phyloP scores from a whole-genome alignment of 2,329 filamentous ascomycete genomes.

The Pyrenophora teres region DNA sequence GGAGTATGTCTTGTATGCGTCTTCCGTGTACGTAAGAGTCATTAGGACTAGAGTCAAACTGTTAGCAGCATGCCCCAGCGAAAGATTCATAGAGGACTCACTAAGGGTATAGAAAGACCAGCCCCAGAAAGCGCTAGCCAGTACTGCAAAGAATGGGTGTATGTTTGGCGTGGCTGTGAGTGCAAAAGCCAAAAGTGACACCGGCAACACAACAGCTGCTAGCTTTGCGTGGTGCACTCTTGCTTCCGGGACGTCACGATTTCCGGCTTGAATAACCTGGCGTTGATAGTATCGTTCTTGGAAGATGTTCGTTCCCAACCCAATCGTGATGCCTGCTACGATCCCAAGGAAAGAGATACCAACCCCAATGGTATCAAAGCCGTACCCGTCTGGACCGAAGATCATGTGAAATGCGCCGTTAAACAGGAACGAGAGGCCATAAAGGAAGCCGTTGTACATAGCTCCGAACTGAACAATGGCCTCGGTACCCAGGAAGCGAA shows the following conservation, averaged over 20 bases:
- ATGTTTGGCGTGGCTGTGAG: conserved; percentile 35
- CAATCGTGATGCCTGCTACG: conserved; percentile 50
- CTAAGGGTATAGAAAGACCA: conserved; percentile 57
- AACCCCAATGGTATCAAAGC: conserved; percentile 48
- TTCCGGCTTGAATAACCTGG: conserved; percentile 36
- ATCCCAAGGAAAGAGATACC: conserved; percentile 51
- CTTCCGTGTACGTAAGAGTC: conserved; percentile 56
- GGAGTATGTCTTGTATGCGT: conserved; percentile 54
- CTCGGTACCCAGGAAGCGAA: conserved; percentile 54
- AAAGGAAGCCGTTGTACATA: conserved; percentile 56
- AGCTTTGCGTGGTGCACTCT: conserved; percentile 49
- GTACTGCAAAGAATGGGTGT: conserved; percentile 52
- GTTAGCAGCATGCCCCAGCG: background rate
- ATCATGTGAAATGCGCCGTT: conserved; percentile 57
- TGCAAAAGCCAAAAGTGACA: conserved; percentile 46
- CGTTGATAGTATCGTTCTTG: conserved; percentile 52
- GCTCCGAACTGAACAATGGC: conserved; percentile 56
- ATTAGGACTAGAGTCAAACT: conserved; percentile 45
- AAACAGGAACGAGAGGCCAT: conserved; percentile 57
- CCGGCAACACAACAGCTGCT: conserved; percentile 47
- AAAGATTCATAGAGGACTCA: conserved; percentile 4
- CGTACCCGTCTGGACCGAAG: conserved; percentile 52
- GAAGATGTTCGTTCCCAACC: conserved; percentile 52
- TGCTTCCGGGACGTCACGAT: conserved; percentile 50
- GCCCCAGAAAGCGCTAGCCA: conserved; percentile 57